Conservation (phyloP, 1,284 basidiomycete species). For the Vanrija sp. region DNA sequence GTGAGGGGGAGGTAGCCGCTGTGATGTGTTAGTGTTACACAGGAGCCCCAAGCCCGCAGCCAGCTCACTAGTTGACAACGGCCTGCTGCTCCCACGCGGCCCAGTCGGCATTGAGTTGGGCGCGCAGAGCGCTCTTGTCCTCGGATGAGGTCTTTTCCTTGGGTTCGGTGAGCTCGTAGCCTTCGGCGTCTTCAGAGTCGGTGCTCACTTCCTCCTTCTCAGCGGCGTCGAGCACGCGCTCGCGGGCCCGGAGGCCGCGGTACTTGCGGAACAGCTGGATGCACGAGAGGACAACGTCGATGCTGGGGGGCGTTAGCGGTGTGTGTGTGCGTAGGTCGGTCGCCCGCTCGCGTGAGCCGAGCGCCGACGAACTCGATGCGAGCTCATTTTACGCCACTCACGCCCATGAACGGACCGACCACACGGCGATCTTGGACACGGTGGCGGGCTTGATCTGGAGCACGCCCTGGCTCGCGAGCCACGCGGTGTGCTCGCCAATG, state of each 20-base stretch:
- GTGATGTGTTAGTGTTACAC: not conserved
- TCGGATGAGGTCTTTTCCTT: slow-evolving; percentile 7
- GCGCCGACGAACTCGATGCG: not conserved
- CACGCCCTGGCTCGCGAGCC: slow-evolving; percentile 41
- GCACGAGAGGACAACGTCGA: slow-evolving; percentile 40
- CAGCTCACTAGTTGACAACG: slow-evolving; percentile 33
- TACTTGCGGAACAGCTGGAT: slow-evolving; percentile 30
- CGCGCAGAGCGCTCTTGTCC: slow-evolving; percentile 1
- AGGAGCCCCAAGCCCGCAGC: not conserved
- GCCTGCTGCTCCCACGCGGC: slow-evolving; percentile 29
- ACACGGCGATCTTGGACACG: not conserved
- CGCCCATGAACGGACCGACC: slow-evolving; percentile 41
- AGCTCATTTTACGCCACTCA: slow-evolving; percentile 22
- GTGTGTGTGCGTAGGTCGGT: too few relatives aligned
- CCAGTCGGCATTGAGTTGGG: slow-evolving; percentile 29
- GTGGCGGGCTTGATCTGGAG: slow-evolving; percentile 26
- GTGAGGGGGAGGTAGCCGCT: slow-evolving; percentile 48
- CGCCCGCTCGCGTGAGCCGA: not conserved
- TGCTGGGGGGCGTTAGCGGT: slow-evolving; percentile 13
- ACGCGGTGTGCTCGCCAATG: slow-evolving; percentile 43
- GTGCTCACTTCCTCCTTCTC: slow-evolving; percentile 15
- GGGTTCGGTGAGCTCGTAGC: slow-evolving; percentile 33
- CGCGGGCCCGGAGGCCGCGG: slow-evolving; percentile 20
- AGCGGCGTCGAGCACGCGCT: slow-evolving; percentile 16
- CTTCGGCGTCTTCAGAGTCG: slow-evolving; percentile 25